Evolutionary conservation across 805 yeast species (phyloP), one percentile per base, ranked within the genome.

Genomic region (Yarrowia bubula): DNA sequence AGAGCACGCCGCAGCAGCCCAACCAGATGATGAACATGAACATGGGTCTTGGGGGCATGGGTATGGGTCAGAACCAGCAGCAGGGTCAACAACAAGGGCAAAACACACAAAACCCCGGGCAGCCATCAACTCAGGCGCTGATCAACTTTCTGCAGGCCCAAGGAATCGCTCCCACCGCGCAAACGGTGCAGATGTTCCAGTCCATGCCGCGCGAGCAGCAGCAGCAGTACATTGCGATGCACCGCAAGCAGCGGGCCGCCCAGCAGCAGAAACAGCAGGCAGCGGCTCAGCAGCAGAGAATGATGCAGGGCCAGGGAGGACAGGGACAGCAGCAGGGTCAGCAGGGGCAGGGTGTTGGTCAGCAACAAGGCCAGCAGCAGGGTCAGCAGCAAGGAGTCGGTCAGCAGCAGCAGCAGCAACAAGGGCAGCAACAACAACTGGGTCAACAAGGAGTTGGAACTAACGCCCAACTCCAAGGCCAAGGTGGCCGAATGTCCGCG

Each of bases 231-330:
- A 66, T 63, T 62, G 48, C 55, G 31, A 64, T 43, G 55, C 67
- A 66, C 38, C 64, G 61, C 7, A 67, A 66, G 55, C 70, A 66
- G 66, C 69, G 66, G 55, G 67, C 65, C 41, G 67, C 61, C 31
- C 71, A 65, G 55, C 71, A 69, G 37, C 65, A 62, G 44, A 67
- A 65, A 43, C 67, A 68, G 47, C 63, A 47, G 68, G 66, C 44
- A 4, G 65, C 47, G n/a, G 68, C 63, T 8, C 63, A 47, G 18
- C 68, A 65, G 41, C 69, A 57, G 47, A 68, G 69, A 42, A 65
- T 67, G 65, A 68, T 70, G 57, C 75, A 72, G 64, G 72, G 70
- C 37, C 71, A 62, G 67, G 55, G 67, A 48, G 46, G 46, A 11
- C 46, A 18, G 4, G 28, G 28, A 3, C 4, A 5, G 17, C 70